Conservation (phyloP, 176 grass and related monocot genomes). For the Juncus effusus region DNA sequence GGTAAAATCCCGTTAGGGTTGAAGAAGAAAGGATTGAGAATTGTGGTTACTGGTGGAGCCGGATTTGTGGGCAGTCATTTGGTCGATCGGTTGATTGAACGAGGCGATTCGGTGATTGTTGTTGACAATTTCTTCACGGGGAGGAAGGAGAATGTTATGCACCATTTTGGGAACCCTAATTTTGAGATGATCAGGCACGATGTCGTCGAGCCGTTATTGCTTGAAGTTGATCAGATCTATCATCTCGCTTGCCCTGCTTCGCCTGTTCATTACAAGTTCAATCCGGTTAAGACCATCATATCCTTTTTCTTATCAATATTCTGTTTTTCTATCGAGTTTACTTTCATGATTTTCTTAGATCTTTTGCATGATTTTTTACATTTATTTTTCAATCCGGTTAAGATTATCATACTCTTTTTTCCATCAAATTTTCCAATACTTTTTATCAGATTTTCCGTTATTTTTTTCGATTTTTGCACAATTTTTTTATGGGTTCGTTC, state of each 20-base stretch:
- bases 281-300: slow-evolving; percentile 99
- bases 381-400: too few relatives aligned
- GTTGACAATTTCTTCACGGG: slow-evolving; percentile 98
- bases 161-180: slow-evolving; percentile 72
- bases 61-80: slow-evolving; percentile 93
- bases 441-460: neutral
- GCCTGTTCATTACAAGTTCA: slow-evolving; percentile 97
- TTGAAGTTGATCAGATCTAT: slow-evolving; percentile 99
- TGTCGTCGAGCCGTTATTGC: slow-evolving; percentile 88
- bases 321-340: neutral
- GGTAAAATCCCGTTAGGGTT: slow-evolving; percentile 79
- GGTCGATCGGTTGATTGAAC: slow-evolving; percentile 67
- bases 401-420: neutral
- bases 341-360: neutral
- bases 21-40: slow-evolving; percentile 69
- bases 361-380: slow-evolving; percentile 3
- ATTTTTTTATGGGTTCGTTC: too few relatives aligned
- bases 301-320: slow-evolving; percentile 45
- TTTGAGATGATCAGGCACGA: slow-evolving; percentile 99
- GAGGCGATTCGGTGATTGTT: slow-evolving; percentile 88
- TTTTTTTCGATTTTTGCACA: too few relatives aligned
- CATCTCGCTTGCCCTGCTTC: slow-evolving; percentile 92
- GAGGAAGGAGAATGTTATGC: slow-evolving; percentile 82
- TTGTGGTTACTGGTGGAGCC: slow-evolving; percentile 84
- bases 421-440: neutral